phyloP scores from a whole-genome alignment of 768 basidiomycete genomes.

The Mycena rebaudengoi region DNA sequence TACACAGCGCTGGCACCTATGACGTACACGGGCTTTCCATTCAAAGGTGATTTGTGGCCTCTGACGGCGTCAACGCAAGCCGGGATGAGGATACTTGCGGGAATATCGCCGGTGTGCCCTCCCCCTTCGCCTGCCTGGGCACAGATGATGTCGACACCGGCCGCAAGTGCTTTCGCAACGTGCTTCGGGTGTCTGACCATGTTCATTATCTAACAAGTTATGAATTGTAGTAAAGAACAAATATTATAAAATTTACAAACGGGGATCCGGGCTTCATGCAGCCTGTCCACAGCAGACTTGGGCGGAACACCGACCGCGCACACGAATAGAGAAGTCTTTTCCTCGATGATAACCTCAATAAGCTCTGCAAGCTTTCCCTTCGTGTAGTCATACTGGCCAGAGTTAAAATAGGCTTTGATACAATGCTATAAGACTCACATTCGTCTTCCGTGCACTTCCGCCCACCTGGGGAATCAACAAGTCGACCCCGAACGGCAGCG shows the following conservation, averaged over 20 bases:
- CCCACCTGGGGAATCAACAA: slow-evolving; percentile 89
- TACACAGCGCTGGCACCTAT: slow-evolving; percentile 94
- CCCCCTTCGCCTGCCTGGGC: slow-evolving; percentile 95
- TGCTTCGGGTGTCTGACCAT: slow-evolving; percentile 99
- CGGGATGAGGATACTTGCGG: slow-evolving; percentile 88
- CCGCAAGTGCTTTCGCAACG: slow-evolving; percentile 79
- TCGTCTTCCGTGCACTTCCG: slow-evolving; percentile 91
- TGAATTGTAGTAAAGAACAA: no score
- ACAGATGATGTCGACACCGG: slow-evolving; percentile 92
- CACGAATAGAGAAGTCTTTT: slow-evolving; percentile 89
- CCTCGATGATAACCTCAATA: slow-evolving; percentile 92
- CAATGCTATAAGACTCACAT: slow-evolving; percentile 53
- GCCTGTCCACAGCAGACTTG: slow-evolving; percentile 76
- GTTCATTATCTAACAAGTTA: slow-evolving; percentile 40
- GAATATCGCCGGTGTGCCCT: slow-evolving; percentile 86
- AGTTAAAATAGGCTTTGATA: background rate
- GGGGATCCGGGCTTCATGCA: slow-evolving; percentile 86
- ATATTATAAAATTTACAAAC: slow-evolving; percentile 44
- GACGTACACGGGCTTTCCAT: slow-evolving; percentile 86
- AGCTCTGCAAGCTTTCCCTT: slow-evolving; percentile 15
- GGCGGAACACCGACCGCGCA: slow-evolving; percentile 93
- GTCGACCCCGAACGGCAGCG: slow-evolving; percentile 91
- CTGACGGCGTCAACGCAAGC: slow-evolving; percentile 88
- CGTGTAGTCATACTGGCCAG: slow-evolving; percentile 90
- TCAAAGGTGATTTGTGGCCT: slow-evolving; percentile 81